phyloP scores from a whole-genome alignment of 495 filamentous ascomycete genomes.

The Penicillium mononematosum region DNA sequence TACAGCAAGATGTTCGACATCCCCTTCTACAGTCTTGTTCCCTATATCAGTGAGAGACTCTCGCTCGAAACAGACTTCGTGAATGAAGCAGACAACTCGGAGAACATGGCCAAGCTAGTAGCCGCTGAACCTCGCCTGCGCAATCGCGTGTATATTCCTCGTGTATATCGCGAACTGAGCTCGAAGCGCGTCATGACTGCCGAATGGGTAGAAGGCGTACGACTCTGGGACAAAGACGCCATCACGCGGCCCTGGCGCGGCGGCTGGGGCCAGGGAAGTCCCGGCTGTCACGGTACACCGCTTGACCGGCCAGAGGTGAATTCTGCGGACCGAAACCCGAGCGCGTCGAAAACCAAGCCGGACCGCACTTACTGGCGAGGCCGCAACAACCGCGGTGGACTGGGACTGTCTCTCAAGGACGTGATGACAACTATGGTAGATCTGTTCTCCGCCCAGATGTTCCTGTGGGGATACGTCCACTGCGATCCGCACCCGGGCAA shows the following conservation, averaged over 20 bases:
- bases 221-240: conserved; percentile 83
- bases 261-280: conserved; percentile 69
- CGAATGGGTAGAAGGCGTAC: conserved; percentile 94
- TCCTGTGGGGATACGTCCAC: conserved; percentile 90
- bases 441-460: conserved; percentile 94
- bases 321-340: conserved; percentile 28
- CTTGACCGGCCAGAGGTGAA: conserved; percentile 50
- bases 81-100: conserved; percentile 85
- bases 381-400: conserved; percentile 63
- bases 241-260: conserved; percentile 74
- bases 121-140: conserved; percentile 72
- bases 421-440: conserved; percentile 97
- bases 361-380: conserved; percentile 79
- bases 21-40: conserved; percentile 82
- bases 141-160: conserved; percentile 82
- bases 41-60: conserved; percentile 84
- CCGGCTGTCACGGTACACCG: conserved; percentile 69
- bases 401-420: conserved; percentile 76
- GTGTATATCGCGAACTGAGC: conserved; percentile 77
- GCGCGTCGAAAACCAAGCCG: conserved; percentile 65
- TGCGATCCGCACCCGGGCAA: conserved; percentile 97
- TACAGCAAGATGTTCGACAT: conserved; percentile 84
- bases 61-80: conserved; percentile 91
- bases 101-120: conserved; percentile 75
- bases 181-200: conserved; percentile 87